phyloP scores from a whole-genome alignment of 345 rosid genomes.

The Euphorbia lathyris region DNA sequence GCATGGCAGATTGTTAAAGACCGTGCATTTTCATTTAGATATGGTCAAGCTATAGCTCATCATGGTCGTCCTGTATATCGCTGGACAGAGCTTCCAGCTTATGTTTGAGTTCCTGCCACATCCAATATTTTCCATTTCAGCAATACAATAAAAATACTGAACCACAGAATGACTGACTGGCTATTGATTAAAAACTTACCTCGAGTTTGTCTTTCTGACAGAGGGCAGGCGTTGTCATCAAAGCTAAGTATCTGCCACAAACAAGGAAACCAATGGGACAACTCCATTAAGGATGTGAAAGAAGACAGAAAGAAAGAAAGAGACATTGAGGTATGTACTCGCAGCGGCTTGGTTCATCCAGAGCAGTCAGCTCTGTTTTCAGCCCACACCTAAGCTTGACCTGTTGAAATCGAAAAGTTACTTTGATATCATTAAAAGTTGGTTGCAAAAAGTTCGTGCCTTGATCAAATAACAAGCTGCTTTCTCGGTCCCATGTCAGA shows the following conservation, averaged over 20 bases:
- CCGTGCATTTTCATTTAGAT: background rate
- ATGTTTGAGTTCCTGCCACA: constrained; percentile 3
- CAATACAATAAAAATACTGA: background rate
- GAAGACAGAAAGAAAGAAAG: background rate
- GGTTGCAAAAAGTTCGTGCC: background rate
- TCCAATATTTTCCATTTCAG: background rate
- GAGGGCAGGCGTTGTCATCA: constrained; percentile 3
- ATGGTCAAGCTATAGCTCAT: background rate
- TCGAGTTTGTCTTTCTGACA: constrained; percentile 4
- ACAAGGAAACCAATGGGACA: background rate
- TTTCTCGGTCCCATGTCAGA: background rate
- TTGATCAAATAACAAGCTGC: background rate
- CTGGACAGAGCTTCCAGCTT: background rate
- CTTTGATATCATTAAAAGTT: background rate
- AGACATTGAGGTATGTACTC: background rate
- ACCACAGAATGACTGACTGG: background rate
- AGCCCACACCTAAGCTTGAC: constrained; percentile 15
- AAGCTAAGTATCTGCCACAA: constrained; percentile 4
- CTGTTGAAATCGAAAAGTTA: background rate
- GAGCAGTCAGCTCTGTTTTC: constrained; percentile 11
- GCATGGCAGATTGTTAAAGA: background rate
- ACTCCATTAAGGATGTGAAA: background rate
- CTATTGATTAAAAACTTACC: background rate
- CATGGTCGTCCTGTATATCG: background rate
- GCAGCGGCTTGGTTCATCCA: constrained; percentile 15